Percentiles rank a stretch among this genome's conserved stretches.
Evolutionary conservation across 2,329 filamentous ascomycete genomes (phyloP).

Genomic region (Xylaria hypoxylon): DNA sequence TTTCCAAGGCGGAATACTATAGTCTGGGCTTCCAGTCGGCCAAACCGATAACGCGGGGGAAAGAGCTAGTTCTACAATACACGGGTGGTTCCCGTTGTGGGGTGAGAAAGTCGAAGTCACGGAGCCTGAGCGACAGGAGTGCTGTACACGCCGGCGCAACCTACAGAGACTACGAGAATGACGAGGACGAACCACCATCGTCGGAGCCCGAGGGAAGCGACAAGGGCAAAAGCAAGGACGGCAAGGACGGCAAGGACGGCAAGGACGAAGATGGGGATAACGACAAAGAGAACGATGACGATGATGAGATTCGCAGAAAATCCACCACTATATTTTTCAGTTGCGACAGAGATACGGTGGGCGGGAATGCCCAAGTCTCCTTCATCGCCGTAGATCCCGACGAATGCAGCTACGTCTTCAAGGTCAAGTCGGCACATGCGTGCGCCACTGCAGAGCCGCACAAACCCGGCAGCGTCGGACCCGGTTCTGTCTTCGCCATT

Average conservation of each 20-base stretch:
- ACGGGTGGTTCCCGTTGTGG: constrained; percentile 80
- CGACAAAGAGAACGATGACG: constrained; percentile 38
- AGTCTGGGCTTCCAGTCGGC: constrained; percentile 78
- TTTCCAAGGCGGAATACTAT: constrained; percentile 72
- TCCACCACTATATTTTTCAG: constrained; percentile 92
- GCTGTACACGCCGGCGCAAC: constrained; percentile 54
- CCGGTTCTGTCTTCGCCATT: constrained; percentile 86
- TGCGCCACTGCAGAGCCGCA: constrained; percentile 77
- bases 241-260: background rate
- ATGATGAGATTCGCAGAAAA: constrained; percentile 65
- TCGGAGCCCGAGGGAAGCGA: constrained; percentile 30
- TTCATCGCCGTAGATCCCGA: constrained; percentile 88
- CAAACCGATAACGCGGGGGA: constrained; percentile 69
- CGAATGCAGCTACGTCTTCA: constrained; percentile 95
- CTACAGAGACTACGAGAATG: constrained; percentile 49
- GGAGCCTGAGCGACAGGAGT: constrained; percentile 46
- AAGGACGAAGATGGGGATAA: constrained; percentile 26
- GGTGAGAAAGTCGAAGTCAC: constrained; percentile 54
- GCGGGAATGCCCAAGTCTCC: constrained; percentile 75
- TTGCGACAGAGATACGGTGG: constrained; percentile 84
- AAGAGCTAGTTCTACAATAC: constrained; percentile 82
- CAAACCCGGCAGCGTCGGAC: constrained; percentile 76
- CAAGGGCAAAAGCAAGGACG: constrained; percentile 2
- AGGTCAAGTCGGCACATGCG: constrained; percentile 85
- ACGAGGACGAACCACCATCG: constrained; percentile 47